A percentile compares a stretch with the other conserved stretches of the same genome.
phyloP scores from a whole-genome alignment of 2,329 filamentous ascomycete species.

The Chaetomiaceae sp. region DNA sequence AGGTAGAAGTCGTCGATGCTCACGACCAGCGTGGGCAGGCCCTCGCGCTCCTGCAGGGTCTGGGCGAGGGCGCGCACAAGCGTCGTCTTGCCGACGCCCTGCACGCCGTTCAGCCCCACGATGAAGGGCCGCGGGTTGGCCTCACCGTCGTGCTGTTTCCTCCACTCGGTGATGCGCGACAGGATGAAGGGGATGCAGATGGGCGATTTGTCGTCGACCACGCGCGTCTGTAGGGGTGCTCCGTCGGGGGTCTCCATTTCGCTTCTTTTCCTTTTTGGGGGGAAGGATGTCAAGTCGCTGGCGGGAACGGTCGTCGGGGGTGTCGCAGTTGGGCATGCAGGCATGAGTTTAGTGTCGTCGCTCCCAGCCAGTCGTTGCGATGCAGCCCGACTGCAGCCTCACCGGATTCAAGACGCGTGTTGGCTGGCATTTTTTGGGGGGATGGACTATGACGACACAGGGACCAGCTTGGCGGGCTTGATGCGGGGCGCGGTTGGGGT shows the following conservation, averaged over 20 bases:
- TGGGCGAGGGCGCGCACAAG: conserved; percentile 64
- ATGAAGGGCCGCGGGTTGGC: conserved; percentile 61
- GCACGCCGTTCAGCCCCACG: conserved; percentile 84
- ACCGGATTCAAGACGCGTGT: neutral
- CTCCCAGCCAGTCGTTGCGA: conserved; percentile 2
- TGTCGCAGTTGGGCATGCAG: conserved; percentile 16
- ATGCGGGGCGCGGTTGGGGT: conserved; percentile 8
- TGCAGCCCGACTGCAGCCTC: conserved; percentile 9
- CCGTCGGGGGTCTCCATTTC: conserved; percentile 28
- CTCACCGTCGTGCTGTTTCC: conserved; percentile 33
- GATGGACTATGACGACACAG: conserved; percentile 20
- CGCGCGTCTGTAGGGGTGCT: conserved; percentile 32
- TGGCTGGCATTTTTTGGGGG: neutral
- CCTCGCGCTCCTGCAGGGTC: conserved; percentile 52
- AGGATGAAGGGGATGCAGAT: conserved; percentile 74
- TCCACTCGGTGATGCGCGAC: conserved; percentile 46
- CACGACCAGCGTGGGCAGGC: conserved; percentile 63
- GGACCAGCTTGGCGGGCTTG: conserved; percentile 1
- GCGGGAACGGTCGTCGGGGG: neutral
- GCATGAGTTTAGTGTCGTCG: neutral
- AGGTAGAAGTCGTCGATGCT: conserved; percentile 92
- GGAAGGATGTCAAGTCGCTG: neutral
- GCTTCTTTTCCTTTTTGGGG: neutral
- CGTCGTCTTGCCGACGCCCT: conserved; percentile 90
- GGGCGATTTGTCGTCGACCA: conserved; percentile 72